A percentile compares a stretch with the other conserved stretches of the same genome.
phyloP scores from a whole-genome alignment of 257 asterid genomes.

The Eustoma russellianum region DNA sequence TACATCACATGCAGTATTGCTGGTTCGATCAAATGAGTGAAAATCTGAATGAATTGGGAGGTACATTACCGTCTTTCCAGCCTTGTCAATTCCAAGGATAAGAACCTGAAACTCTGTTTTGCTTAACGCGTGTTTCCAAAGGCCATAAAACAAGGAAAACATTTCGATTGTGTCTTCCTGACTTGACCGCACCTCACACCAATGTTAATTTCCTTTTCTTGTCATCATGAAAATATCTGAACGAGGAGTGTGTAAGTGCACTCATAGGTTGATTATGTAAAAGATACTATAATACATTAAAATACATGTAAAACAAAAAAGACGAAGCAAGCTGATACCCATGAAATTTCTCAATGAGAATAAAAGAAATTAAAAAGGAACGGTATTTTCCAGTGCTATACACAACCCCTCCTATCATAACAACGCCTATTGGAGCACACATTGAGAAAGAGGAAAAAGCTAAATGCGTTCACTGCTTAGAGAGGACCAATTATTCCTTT shows the following conservation, averaged over 20 bases:
- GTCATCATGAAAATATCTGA: conserved; percentile 8
- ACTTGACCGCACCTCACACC: conserved; percentile 10
- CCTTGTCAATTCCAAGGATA: conserved; percentile 91
- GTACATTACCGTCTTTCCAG: conserved; percentile 79
- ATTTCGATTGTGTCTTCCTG: conserved; percentile 32
- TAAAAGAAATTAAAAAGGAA: too few species aligned
- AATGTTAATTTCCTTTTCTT: conserved; percentile 3
- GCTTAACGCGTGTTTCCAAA: conserved; percentile 74
- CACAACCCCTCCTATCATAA: neutral
- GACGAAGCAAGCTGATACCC: neutral
- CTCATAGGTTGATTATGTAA: too few species aligned
- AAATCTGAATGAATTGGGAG: neutral
- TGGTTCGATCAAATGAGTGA: too few species aligned
- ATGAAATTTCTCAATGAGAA: neutral
- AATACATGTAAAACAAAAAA: neutral
- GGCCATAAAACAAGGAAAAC: conserved; percentile 85
- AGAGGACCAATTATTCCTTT: too few species aligned
- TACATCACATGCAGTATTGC: too few species aligned
- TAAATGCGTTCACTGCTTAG: too few species aligned
- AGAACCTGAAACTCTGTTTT: conserved; percentile 88
- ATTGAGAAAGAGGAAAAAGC: too few species aligned
- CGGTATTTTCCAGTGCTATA: neutral
- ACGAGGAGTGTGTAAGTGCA: conserved; percentile 2
- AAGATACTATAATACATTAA: neutral
- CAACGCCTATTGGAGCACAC: too few species aligned